Base-by-base conservation (phyloP, 2,329 filamentous ascomycete species). In the Ceratocystis cubensis region DNA sequence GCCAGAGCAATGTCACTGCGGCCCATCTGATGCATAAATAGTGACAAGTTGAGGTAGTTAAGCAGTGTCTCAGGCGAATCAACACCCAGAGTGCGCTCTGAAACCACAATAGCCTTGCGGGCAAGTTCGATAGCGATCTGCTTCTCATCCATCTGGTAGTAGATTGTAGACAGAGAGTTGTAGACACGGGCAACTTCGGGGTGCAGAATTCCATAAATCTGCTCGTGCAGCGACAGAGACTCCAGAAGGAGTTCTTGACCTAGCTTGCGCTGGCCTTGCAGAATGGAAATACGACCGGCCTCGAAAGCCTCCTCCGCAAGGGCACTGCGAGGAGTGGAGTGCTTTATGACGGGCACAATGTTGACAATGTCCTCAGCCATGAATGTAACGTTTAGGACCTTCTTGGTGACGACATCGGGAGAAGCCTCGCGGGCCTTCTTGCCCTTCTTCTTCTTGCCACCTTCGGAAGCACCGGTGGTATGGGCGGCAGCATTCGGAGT, bases 141-240 rank as follows among this genome's bases (percentile, higher is more conserved):
- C 81, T 97, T 97, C 79, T 99, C 94, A 65, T 97, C 94, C n/a
- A 96, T 84, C 75, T 95, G 89, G 77, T 95, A 97, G 79, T 96
- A 96, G 66, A 97, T 82, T 81, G 96, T 96, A 2, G 94, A 96
- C 59, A 99, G 78, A 64, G 89, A 91, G 76, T 96, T 93, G 80
- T 99, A 99, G 33, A 96, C 88, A 70, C 92, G 87, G 61, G 93
- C 94, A 68, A 97, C 93, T 77, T 99, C 94, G 1, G 94, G 92
- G 74, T 99, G 94, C 30, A 99, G 82, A 67, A 97, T 95, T 69
- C 94, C 94, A 73, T 99, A 99, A 71, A 99, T 97, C 76, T 99
- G 94, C 80, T 99, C 94, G 73, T 99, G 93, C 56, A 99, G 80
- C 59, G 94, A 96, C 69, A 99, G 79, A 46, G 92, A 96, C 76